Evolutionary conservation across 805 yeast genomes (phyloP), one percentile per base, ranked within the genome.

Genomic region (Metschnikowia shivogae): DNA sequence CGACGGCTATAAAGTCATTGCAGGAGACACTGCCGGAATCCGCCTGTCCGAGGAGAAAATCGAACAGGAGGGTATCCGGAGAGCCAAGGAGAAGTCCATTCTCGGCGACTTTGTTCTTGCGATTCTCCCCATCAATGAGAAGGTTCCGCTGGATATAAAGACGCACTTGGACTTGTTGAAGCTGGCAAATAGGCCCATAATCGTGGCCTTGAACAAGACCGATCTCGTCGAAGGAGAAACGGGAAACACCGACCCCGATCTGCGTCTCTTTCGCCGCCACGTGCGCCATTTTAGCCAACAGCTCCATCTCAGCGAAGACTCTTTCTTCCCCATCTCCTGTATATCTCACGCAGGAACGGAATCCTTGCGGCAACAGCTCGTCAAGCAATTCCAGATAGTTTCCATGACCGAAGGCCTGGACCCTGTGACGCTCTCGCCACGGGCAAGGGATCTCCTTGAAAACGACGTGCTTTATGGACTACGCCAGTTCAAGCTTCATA

Each of bases 21-120:
- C 90, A 19, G 88, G 95, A 3, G 99, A 93, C 61, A 90, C 98
- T 0, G 99, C 99, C 0, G 99, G 99, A 0, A 77, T 93, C 4
- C 65, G 98, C 47, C 46, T 70, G 0, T 56, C 67, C 0, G 62
- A 67, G 20, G 59, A 65, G 1, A 57, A 59, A 5, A 83, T 89
- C 28, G 97, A 89, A 56, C 62, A 63, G 8, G 86, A 89, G 60
- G 99, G 99, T 0, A 89, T 93, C 4, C 74, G 74, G 48, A 71
- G 93, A 41, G 96, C 98, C 0, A 80, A 78, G 45, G 62, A 62
- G 19, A 80, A 78, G 51, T 74, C 90, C 1, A 55, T 65, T 7
- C 64, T 66, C 7, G 80, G 95, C 27, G 93, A 93, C 60, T 54
- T 89, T 29, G 80, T 81, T 1, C 46, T 92, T n/a, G 78, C 82